Conservation (phyloP, 805 yeast genomes). For the Kluyveromyces nonfermentans region DNA sequence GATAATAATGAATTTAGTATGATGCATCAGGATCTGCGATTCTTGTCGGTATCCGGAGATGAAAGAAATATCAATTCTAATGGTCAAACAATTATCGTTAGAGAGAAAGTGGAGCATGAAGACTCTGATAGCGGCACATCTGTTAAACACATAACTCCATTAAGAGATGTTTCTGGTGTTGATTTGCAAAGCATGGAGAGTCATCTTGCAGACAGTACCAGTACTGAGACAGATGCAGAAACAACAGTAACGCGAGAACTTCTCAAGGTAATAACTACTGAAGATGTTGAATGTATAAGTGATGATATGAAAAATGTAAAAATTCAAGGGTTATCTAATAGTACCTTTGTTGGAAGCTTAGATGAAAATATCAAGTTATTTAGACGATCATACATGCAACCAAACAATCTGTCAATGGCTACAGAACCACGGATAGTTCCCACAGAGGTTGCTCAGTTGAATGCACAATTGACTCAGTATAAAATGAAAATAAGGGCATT, state of each 20-base stretch:
- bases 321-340: neutral
- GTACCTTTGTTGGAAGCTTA: neutral
- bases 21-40: neutral
- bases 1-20: neutral
- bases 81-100: neutral
- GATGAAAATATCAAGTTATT: neutral
- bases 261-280: neutral
- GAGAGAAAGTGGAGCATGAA: neutral
- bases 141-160: neutral
- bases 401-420: neutral
- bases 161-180: neutral
- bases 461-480: slow-evolving; percentile 34
- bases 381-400: neutral
- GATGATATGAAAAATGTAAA: no score
- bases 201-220: neutral
- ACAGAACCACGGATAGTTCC: neutral
- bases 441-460: slow-evolving; percentile 31
- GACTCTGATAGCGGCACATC: neutral
- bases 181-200: neutral
- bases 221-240: slow-evolving; percentile 3
- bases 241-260: neutral
- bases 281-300: neutral
- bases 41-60: neutral
- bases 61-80: neutral
- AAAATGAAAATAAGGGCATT: slow-evolving; percentile 30